phyloP scores from a whole-genome alignment of 768 basidiomycete species.

The Mycena alexandri region DNA sequence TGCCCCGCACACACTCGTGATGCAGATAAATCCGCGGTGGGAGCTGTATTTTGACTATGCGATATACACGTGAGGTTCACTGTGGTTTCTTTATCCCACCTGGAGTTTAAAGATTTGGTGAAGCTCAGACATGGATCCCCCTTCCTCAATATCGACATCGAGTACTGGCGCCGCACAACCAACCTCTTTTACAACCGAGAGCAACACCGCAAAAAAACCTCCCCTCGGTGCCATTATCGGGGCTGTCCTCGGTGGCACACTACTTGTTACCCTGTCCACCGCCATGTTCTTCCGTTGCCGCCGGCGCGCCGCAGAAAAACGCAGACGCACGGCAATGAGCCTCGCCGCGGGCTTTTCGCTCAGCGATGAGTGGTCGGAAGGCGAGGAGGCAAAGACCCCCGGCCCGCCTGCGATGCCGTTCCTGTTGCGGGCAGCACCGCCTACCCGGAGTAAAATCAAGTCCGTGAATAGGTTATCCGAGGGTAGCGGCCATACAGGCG shows the following conservation, averaged over 20 bases:
- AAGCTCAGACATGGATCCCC: no score
- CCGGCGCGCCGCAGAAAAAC: not conserved
- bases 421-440: not conserved
- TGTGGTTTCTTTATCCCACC: no score
- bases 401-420: not conserved
- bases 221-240: conserved; percentile 9
- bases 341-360: not conserved
- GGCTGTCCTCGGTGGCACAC: conserved; percentile 6
- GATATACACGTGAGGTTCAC: not conserved
- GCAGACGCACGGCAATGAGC: not conserved
- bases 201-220: not conserved
- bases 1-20: conserved; percentile 7
- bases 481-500: not conserved
- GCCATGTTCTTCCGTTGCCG: not conserved
- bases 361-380: not conserved
- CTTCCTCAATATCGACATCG: not conserved
- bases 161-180: not conserved
- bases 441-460: not conserved
- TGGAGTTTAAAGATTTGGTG: no score
- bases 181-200: no score
- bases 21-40: conserved; percentile 12
- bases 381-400: not conserved
- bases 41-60: conserved; percentile 1
- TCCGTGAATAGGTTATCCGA: not conserved
- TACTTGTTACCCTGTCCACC: not conserved